Conservation (phyloP, 148 eudicot genomes). For the Silene uniflora region DNA sequence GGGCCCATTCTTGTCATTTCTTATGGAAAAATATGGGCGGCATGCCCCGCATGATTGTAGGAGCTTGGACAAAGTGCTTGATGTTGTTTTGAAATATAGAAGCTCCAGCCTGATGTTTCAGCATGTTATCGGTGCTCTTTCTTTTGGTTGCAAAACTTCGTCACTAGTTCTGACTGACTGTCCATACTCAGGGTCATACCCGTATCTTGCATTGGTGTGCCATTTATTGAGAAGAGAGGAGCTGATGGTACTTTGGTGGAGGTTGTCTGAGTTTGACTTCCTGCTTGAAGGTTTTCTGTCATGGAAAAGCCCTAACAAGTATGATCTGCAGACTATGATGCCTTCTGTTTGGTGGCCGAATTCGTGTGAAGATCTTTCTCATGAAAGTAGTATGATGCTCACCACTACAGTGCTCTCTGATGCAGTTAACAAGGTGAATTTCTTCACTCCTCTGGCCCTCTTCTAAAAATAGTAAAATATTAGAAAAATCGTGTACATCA, state of each 20-base stretch:
- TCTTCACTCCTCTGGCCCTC: not conserved
- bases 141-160: slow-evolving; percentile 73
- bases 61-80: slow-evolving; percentile 76
- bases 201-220: slow-evolving; percentile 74
- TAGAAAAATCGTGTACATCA: not conserved
- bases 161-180: slow-evolving; percentile 68
- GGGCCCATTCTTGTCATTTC: slow-evolving; percentile 69
- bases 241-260: slow-evolving; percentile 86
- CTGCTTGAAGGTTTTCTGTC: slow-evolving; percentile 84
- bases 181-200: slow-evolving; percentile 90
- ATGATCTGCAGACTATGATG: slow-evolving; percentile 71
- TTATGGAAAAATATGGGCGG: slow-evolving; percentile 58
- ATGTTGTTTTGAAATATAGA: slow-evolving; percentile 49
- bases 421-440: slow-evolving; percentile 61
- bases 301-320: slow-evolving; percentile 77
- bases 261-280: slow-evolving; percentile 64
- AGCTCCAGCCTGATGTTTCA: slow-evolving; percentile 52
- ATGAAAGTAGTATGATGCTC: slow-evolving; percentile 81
- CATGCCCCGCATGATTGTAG: slow-evolving; percentile 73
- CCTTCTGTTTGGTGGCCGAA: slow-evolving; percentile 98
- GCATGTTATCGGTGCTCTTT: slow-evolving; percentile 64
- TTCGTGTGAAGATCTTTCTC: slow-evolving; percentile 68
- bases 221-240: slow-evolving; percentile 74
- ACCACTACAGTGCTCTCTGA: slow-evolving; percentile 73
- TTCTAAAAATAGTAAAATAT: not conserved